A percentile compares a stretch with the other conserved stretches of the same genome.
These are phyloP conservation scores for Talaromyces sp. DNA, from an alignment of 2,329 filamentous ascomycete genomes.

Conservation along the genomic window DNA sequence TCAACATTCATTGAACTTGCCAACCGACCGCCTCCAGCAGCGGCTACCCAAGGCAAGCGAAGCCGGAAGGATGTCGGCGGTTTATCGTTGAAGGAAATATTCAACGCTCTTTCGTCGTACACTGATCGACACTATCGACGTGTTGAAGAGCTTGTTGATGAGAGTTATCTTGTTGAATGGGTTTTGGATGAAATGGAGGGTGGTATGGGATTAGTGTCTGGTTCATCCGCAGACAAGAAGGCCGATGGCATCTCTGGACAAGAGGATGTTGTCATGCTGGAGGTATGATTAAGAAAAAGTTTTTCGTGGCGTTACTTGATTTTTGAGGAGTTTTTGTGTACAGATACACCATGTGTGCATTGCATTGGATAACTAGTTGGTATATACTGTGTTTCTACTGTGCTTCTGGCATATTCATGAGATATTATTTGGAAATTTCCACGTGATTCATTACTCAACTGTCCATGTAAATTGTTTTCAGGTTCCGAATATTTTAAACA, in stretches of 20 bases:
- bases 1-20: slow-evolving; percentile 70
- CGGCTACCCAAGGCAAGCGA: slow-evolving; percentile 14
- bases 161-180: slow-evolving; percentile 92
- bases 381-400: slow-evolving; percentile 3
- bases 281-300: slow-evolving; percentile 25
- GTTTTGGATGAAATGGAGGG: slow-evolving; percentile 89
- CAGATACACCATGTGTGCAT: slow-evolving; percentile 6
- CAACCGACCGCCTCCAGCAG: slow-evolving; percentile 21
- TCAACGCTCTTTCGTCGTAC: slow-evolving; percentile 84
- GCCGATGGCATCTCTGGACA: slow-evolving; percentile 25
- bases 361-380: slow-evolving; percentile 2
- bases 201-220: slow-evolving; percentile 46
- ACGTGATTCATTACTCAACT: not conserved
- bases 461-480: not conserved
- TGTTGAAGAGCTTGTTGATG: slow-evolving; percentile 84
- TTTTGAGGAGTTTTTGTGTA: slow-evolving; percentile 8
- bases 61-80: slow-evolving; percentile 32
- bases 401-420: not conserved
- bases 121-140: slow-evolving; percentile 90
- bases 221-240: slow-evolving; percentile 13
- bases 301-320: slow-evolving; percentile 3
- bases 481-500: not conserved
- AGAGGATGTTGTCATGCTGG: slow-evolving; percentile 42
- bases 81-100: slow-evolving; percentile 71
- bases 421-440: not conserved